phyloP scores from a whole-genome alignment of 2,329 filamentous ascomycete species.

The Claviceps sorghi region DNA sequence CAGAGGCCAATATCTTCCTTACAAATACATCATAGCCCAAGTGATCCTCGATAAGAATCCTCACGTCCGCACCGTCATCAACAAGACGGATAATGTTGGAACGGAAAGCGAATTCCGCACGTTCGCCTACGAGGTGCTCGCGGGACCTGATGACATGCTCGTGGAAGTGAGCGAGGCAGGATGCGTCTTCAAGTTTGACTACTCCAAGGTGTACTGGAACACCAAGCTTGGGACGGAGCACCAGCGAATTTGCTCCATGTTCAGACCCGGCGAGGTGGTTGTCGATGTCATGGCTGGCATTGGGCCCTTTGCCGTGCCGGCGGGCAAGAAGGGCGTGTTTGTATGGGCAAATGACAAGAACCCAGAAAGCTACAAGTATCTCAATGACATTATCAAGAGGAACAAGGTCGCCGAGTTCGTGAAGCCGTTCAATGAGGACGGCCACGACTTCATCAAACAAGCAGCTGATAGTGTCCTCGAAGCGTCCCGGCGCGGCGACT shows the following conservation, averaged over 20 bases:
- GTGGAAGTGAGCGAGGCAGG: slow-evolving; percentile 70
- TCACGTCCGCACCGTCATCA: slow-evolving; percentile 74
- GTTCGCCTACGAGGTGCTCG: slow-evolving; percentile 81
- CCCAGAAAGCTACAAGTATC: slow-evolving; percentile 64
- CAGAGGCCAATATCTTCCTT: slow-evolving; percentile 65
- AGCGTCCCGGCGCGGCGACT: slow-evolving; percentile 35
- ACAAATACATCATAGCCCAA: slow-evolving; percentile 73
- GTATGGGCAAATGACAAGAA: slow-evolving; percentile 98
- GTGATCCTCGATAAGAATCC: slow-evolving; percentile 85
- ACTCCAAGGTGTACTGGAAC: slow-evolving; percentile 97
- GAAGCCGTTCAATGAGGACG: slow-evolving; percentile 67
- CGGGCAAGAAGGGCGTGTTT: slow-evolving; percentile 78
- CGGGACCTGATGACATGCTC: slow-evolving; percentile 66
- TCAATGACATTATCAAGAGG: slow-evolving; percentile 52
- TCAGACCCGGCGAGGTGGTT: slow-evolving; percentile 73
- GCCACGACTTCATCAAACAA: slow-evolving; percentile 60
- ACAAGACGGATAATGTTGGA: slow-evolving; percentile 85
- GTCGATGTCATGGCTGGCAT: slow-evolving; percentile 97
- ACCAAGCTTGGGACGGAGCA: slow-evolving; percentile 83
- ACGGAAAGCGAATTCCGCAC: slow-evolving; percentile 76
- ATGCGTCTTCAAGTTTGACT: slow-evolving; percentile 87
- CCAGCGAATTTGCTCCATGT: slow-evolving; percentile 58
- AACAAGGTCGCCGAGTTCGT: slow-evolving; percentile 73
- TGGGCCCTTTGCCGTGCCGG: slow-evolving; percentile 84
- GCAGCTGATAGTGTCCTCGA: slow-evolving; percentile 47